Percentiles rank a stretch among this genome's conserved stretches.
These are phyloP conservation scores for Helianthus tuberosus DNA, from an alignment of 129 eudicot species.

Conservation along the genomic window DNA sequence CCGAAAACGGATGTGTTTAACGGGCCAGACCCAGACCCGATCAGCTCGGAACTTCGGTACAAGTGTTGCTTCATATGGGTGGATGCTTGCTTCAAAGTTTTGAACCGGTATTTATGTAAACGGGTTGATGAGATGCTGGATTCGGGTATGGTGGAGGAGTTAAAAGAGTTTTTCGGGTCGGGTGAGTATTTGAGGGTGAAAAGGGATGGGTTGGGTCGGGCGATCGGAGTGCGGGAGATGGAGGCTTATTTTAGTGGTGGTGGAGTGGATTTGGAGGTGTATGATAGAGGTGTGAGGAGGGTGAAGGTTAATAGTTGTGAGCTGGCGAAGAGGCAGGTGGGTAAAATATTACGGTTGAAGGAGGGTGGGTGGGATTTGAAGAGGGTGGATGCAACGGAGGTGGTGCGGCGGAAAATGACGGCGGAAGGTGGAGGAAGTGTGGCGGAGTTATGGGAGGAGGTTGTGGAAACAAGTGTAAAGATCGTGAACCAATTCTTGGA, in stretches of 20 bases:
- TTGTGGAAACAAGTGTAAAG: conserved; percentile 73
- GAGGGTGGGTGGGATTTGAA: conserved; percentile 72
- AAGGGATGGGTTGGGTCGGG: conserved; percentile 48
- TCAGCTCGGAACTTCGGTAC: conserved; percentile 46
- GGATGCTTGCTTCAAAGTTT: conserved; percentile 47
- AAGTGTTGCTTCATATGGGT: conserved; percentile 73
- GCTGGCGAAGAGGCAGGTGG: conserved; percentile 70
- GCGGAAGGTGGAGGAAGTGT: conserved; percentile 32
- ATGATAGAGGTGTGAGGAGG: conserved; percentile 59
- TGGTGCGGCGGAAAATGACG: conserved; percentile 55
- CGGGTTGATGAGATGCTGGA: conserved; percentile 89
- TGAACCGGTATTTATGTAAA: conserved; percentile 49
- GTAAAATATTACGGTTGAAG: conserved; percentile 72
- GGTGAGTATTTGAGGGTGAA: conserved; percentile 28
- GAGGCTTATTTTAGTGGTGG: conserved; percentile 40
- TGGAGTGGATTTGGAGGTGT: conserved; percentile 26
- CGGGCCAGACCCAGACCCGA: conserved; percentile 33
- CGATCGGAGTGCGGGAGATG: conserved; percentile 79
- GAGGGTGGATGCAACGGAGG: conserved; percentile 73
- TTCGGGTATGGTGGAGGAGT: conserved; percentile 75
- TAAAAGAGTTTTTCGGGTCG: conserved; percentile 41
- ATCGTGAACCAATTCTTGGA: conserved; percentile 81
- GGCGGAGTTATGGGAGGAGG: conserved; percentile 66
- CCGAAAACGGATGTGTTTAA: conserved; percentile 47
- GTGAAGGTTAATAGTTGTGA: conserved; percentile 80